phyloP scores from a whole-genome alignment of 129 eudicot genomes.

The Chrysanthemum makinoi region DNA sequence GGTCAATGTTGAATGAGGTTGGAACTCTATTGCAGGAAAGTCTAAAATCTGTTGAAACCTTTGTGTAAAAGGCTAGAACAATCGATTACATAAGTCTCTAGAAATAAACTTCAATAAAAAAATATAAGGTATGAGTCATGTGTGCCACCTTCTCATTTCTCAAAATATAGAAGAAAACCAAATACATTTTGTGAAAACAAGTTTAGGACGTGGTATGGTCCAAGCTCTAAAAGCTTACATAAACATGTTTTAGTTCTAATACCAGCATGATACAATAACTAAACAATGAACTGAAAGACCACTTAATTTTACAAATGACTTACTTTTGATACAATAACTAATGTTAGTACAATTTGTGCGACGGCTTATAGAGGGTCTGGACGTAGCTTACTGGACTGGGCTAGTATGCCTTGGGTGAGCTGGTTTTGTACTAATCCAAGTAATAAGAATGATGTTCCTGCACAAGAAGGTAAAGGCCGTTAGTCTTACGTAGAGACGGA shows the following conservation, averaged over 20 bases:
- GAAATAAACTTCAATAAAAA: not conserved
- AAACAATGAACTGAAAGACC: conserved; percentile 7
- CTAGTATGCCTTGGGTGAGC: too few relatives aligned
- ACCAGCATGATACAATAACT: conserved; percentile 2
- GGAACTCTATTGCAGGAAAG: too few relatives aligned
- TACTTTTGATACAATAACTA: not conserved
- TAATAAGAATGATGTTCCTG: too few relatives aligned
- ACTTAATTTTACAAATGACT: not conserved
- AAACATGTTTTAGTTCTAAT: not conserved
- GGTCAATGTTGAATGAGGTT: too few relatives aligned
- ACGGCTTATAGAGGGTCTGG: too few relatives aligned
- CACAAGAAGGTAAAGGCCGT: too few relatives aligned
- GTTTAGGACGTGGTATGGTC: not conserved
- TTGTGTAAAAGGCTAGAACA: too few relatives aligned
- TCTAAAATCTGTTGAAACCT: too few relatives aligned
- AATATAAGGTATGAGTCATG: not conserved
- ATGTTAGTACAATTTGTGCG: too few relatives aligned
- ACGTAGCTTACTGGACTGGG: too few relatives aligned
- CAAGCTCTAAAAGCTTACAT: not conserved
- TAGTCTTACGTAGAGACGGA: too few relatives aligned
- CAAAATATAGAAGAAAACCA: not conserved
- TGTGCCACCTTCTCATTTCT: conserved; percentile 2
- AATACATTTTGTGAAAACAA: not conserved
- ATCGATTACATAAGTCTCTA: not conserved
- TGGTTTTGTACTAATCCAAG: too few relatives aligned